These are phyloP conservation scores for Anthoceros angustus DNA, from an alignment of 225 moss, liverwort and hornwort genomes.

Conservation along the genomic window DNA sequence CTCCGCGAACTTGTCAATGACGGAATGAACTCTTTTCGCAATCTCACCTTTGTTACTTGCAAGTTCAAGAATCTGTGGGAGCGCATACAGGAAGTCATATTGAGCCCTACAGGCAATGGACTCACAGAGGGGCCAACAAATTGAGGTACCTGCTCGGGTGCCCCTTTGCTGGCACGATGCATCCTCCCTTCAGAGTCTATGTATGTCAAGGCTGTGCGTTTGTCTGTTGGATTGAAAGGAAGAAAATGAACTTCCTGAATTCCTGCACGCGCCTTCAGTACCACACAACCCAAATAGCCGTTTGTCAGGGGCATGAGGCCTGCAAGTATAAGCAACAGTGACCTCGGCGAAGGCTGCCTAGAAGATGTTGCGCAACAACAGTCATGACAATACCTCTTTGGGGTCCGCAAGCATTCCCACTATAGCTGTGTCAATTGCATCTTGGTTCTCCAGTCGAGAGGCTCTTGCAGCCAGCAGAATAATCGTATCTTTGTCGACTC, in stretches of 20 bases:
- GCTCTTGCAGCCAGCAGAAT: constrained; percentile 43
- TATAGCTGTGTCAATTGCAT: constrained; percentile 49
- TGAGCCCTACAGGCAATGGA: not conserved
- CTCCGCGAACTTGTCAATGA: constrained; percentile 7
- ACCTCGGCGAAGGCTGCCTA: not conserved
- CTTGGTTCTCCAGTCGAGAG: constrained; percentile 43
- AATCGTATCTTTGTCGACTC: constrained; percentile 33
- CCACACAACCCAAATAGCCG: not conserved
- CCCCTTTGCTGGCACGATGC: constrained; percentile 62
- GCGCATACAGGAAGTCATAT: not conserved
- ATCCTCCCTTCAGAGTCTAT: constrained; percentile 29
- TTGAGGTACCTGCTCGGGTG: constrained; percentile 38
- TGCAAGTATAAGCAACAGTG: not conserved
- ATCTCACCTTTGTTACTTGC: constrained; percentile 7
- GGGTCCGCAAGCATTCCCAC: constrained; percentile 45
- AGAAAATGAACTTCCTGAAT: constrained; percentile 42
- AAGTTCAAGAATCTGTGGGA: constrained; percentile 11
- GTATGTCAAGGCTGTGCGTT: constrained; percentile 62
- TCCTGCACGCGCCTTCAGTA: constrained; percentile 35
- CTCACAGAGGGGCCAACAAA: not conserved
- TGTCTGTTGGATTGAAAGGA: constrained; percentile 55
- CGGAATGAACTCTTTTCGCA: constrained; percentile 7
- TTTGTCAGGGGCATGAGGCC: not conserved
- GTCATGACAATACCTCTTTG: constrained; percentile 23
- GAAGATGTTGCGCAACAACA: not conserved